phyloP scores from a whole-genome alignment of 2,329 filamentous ascomycete genomes.

The Cytospora piceae region DNA sequence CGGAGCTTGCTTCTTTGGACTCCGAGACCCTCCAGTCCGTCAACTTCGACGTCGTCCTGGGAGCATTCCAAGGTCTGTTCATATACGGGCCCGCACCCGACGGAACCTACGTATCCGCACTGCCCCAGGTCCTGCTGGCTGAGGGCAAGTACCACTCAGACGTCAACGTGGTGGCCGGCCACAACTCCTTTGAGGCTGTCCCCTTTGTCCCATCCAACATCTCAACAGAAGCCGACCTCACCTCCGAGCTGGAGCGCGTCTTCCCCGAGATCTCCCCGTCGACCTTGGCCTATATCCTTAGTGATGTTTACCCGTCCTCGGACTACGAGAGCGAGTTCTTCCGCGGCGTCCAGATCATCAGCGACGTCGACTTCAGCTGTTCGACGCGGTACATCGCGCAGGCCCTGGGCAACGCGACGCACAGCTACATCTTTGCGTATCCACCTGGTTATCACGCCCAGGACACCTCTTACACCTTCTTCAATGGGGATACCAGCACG shows the following conservation, averaged over 20 bases:
- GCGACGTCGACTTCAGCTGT: slow-evolving; percentile 53
- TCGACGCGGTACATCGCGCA: slow-evolving; percentile 54
- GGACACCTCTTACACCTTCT: slow-evolving; percentile 58
- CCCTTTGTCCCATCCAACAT: slow-evolving; percentile 48
- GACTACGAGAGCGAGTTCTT: slow-evolving; percentile 49
- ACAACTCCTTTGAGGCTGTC: slow-evolving; percentile 54
- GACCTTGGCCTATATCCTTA: slow-evolving; percentile 46
- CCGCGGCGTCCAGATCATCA: slow-evolving; percentile 46
- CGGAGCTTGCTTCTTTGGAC: slow-evolving; percentile 36
- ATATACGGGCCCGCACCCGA: slow-evolving; percentile 40
- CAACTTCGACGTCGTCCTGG: slow-evolving; percentile 35
- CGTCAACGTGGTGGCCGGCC: slow-evolving; percentile 48
- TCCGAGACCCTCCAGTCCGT: slow-evolving; percentile 32
- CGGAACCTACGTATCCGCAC: slow-evolving; percentile 36
- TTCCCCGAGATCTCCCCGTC: slow-evolving; percentile 32
- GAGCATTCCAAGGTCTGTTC: slow-evolving; percentile 36
- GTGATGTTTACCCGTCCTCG: slow-evolving; percentile 42
- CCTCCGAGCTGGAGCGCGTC: slow-evolving; percentile 40
- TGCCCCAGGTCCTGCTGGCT: slow-evolving; percentile 37
- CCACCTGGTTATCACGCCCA: slow-evolving; percentile 56
- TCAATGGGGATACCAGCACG: slow-evolving; percentile 42
- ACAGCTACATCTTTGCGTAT: slow-evolving; percentile 56
- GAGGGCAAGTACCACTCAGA: slow-evolving; percentile 40
- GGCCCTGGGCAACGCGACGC: slow-evolving; percentile 50
- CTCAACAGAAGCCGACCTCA: slow-evolving; percentile 44